Percentiles rank a stretch among this genome's conserved stretches.
These are phyloP conservation scores for Piromyces finnis DNA, from an alignment of 192 early-diverging fungal species.

Conservation along the genomic window DNA sequence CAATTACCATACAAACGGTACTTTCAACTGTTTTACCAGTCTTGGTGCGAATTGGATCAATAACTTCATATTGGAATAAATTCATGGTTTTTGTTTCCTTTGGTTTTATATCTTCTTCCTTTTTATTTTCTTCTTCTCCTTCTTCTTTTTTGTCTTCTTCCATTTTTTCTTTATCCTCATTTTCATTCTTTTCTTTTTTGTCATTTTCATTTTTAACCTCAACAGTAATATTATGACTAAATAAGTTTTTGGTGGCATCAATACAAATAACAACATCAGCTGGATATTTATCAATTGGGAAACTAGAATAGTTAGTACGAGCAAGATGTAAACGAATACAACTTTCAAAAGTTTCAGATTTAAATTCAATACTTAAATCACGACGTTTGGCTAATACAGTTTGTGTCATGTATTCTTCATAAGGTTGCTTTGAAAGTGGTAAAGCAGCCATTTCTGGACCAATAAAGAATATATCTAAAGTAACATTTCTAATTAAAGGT, in stretches of 20 bases:
- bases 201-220: not conserved
- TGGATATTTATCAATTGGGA: not conserved
- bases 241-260: not conserved
- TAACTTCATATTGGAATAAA: not conserved
- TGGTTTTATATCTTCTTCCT: not conserved
- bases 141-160: not conserved
- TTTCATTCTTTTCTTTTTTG: not conserved
- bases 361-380: not conserved
- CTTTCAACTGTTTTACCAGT: not conserved
- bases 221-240: not conserved
- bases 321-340: not conserved
- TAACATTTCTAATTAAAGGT: not conserved
- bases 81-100: not conserved
- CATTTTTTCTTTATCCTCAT: not conserved
- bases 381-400: not conserved
- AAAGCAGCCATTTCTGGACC: not conserved
- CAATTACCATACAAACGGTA: not conserved
- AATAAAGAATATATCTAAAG: not conserved
- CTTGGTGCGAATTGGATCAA: not conserved
- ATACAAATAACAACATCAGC: not conserved
- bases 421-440: not conserved
- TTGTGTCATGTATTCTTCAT: not conserved
- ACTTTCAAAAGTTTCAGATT: not conserved
- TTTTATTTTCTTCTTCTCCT: not conserved
- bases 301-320: not conserved